Evolutionary conservation across 306 rosid genomes (phyloP).

Genomic region (Senna siamea): DNA sequence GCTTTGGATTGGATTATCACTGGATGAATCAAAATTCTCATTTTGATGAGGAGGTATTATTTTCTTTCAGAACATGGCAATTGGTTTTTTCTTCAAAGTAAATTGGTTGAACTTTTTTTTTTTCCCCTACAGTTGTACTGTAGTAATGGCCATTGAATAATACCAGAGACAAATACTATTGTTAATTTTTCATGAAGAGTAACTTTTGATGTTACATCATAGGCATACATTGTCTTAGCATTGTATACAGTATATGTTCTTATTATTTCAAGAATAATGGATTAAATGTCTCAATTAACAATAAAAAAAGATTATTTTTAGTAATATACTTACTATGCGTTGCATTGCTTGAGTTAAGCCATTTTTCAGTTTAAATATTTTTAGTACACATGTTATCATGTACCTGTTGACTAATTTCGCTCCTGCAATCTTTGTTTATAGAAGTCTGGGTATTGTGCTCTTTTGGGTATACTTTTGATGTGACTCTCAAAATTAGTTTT

Average conservation of each 20-base stretch:
- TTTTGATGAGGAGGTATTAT: conserved; percentile 71
- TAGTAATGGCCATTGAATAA: conserved; percentile 30
- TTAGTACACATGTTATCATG: conserved; percentile 24
- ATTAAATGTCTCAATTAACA: conserved; percentile 26
- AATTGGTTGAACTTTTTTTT: conserved; percentile 27
- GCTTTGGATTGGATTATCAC: conserved; percentile 91
- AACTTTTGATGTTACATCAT: conserved; percentile 34
- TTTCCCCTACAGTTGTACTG: conserved; percentile 17
- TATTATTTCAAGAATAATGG: not conserved
- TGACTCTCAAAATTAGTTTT: conserved; percentile 31
- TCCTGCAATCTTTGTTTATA: not conserved
- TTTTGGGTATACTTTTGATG: conserved; percentile 20
- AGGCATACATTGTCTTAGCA: not conserved
- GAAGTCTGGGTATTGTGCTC: not conserved
- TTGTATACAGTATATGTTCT: not conserved
- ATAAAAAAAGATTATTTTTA: conserved; percentile 5
- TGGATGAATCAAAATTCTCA: conserved; percentile 71
- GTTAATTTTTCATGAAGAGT: conserved; percentile 26
- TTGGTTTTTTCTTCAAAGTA: not conserved
- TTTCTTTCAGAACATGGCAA: conserved; percentile 27
- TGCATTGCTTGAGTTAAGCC: conserved; percentile 23
- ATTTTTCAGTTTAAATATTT: conserved; percentile 20
- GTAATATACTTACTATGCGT: conserved; percentile 9
- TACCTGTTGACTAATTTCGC: conserved; percentile 20
- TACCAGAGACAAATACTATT: conserved; percentile 18